phyloP scores from a whole-genome alignment of 305 asterid genomes.

The Striga hermonthica region DNA sequence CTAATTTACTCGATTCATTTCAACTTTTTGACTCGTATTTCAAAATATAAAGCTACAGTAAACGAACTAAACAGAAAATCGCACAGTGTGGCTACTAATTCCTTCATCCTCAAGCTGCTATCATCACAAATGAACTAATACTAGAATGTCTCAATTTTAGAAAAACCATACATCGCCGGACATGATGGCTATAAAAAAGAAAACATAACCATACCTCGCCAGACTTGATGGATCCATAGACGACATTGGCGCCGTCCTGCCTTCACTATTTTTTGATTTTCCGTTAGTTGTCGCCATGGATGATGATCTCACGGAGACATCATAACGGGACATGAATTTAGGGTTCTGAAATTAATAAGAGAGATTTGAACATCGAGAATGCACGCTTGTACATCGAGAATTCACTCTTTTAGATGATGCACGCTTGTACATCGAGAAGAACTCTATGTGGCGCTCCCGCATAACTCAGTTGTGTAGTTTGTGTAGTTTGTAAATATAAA shows the following conservation, averaged over 20 bases:
- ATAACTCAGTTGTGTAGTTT: slow-evolving; percentile 37
- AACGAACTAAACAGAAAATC: slow-evolving; percentile 12
- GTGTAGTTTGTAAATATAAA: slow-evolving; percentile 25
- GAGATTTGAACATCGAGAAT: too few species aligned
- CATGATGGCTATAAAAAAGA: slow-evolving; percentile 10
- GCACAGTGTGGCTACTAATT: not conserved
- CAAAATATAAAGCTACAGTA: not conserved
- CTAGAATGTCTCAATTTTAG: slow-evolving; percentile 17
- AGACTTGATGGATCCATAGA: slow-evolving; percentile 42
- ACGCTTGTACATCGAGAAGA: slow-evolving; percentile 66
- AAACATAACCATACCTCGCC: slow-evolving; percentile 35
- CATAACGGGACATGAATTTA: too few species aligned
- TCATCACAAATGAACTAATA: slow-evolving; percentile 3
- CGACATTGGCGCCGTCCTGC: too few species aligned
- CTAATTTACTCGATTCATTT: not conserved
- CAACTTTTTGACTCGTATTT: not conserved
- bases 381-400: too few species aligned
- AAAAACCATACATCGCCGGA: too few species aligned
- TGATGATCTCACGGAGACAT: too few species aligned
- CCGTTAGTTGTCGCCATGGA: too few species aligned
- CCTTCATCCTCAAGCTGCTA: not conserved
- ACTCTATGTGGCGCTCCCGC: slow-evolving; percentile 51
- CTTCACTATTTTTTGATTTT: too few species aligned
- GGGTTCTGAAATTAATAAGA: too few species aligned
- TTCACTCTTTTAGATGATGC: slow-evolving; percentile 48